phyloP scores from a whole-genome alignment of 2,329 filamentous ascomycete species.

The Fusarium beomiforme region DNA sequence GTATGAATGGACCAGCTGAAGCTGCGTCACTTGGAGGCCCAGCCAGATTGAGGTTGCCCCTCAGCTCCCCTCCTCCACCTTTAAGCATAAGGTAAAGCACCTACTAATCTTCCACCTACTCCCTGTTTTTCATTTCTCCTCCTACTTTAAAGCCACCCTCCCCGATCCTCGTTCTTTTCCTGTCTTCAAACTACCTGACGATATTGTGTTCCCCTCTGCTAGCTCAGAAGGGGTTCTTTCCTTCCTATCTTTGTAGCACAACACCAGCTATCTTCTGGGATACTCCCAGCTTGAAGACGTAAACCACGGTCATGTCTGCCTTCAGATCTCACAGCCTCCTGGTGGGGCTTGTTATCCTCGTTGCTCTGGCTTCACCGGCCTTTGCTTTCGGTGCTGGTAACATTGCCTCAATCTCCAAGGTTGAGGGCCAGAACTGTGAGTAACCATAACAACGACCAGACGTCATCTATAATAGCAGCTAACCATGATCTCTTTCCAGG shows the following conservation, averaged over 20 bases:
- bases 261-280: conserved; percentile 16
- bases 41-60: conserved; percentile 26
- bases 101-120: conserved; percentile 23
- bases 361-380: conserved; percentile 73
- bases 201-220: conserved; percentile 21
- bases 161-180: not conserved
- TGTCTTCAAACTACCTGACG: not conserved
- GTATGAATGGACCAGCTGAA: conserved; percentile 41
- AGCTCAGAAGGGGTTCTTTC: conserved; percentile 34
- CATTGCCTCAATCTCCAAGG: conserved; percentile 81
- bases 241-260: conserved; percentile 7
- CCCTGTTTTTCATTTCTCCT: conserved; percentile 18
- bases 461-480: not conserved
- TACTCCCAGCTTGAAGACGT: conserved; percentile 32
- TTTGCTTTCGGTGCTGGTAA: conserved; percentile 89
- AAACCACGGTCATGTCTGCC: conserved; percentile 55
- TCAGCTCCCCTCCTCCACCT: conserved; percentile 39
- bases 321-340: conserved; percentile 61
- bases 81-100: conserved; percentile 2
- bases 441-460: conserved; percentile 12
- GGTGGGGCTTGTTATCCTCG: conserved; percentile 67
- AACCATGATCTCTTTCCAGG: conserved; percentile 53
- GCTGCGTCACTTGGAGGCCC: conserved; percentile 38
- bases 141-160: conserved; percentile 1
- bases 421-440: conserved; percentile 85